Conservation (phyloP, 495 filamentous ascomycete genomes). For the Penicillium pancosmium region DNA sequence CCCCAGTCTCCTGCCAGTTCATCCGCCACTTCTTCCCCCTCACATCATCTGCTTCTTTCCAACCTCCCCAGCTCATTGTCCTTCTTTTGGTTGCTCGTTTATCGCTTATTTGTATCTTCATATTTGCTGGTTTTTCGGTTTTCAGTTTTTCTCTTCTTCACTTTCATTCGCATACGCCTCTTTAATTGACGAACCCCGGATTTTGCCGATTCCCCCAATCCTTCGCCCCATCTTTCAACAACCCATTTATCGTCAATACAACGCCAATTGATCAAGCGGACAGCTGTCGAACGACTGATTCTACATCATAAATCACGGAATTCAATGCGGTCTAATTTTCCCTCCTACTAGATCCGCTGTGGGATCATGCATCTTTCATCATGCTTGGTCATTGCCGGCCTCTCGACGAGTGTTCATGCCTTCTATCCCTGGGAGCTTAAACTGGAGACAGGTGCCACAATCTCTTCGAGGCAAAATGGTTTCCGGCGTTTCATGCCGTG, state of each 20-base stretch:
- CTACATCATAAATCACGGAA: background rate
- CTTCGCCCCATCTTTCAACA: background rate
- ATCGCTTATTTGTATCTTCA: conserved; percentile 6
- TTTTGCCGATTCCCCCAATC: background rate
- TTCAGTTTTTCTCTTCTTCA: conserved; percentile 17
- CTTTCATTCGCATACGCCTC: conserved; percentile 3
- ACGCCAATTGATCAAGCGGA: background rate
- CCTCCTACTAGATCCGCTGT: conserved; percentile 23
- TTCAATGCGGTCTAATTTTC: background rate
- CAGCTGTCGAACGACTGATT: background rate
- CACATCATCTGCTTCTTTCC: conserved; percentile 20
- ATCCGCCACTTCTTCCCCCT: conserved; percentile 13
- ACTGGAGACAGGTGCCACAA: conserved; percentile 5
- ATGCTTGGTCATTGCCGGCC: conserved; percentile 32
- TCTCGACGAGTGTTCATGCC: conserved; percentile 33
- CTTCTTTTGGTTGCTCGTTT: conserved; percentile 15
- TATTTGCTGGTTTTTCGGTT: conserved; percentile 3
- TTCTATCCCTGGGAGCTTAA: conserved; percentile 40
- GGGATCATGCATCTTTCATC: conserved; percentile 42
- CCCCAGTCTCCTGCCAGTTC: conserved; percentile 8
- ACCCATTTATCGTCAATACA: background rate
- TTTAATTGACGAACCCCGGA: conserved; percentile 6
- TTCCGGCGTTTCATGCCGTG: conserved; percentile 43
- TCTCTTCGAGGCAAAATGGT: conserved; percentile 14
- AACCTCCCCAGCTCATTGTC: conserved; percentile 20